Base-by-base conservation (phyloP, 768 basidiomycete species). In the Arthromyces matolae region DNA sequence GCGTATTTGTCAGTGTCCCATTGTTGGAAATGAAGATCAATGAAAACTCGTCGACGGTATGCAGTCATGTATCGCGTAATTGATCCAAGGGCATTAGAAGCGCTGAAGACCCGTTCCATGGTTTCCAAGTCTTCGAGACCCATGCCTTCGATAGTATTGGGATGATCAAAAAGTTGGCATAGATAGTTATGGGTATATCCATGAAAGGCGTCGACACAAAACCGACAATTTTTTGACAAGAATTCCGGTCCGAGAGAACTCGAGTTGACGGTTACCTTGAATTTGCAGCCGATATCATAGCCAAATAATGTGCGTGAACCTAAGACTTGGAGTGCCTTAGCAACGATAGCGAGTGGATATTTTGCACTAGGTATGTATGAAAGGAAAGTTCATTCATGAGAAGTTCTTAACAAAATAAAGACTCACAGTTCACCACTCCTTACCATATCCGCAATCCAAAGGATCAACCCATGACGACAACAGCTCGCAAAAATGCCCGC, bases 391-490 rank as follows among this genome's bases (percentile, higher is more conserved):
- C 31, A 37, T 32, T 35, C n/a, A n/a, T n/a, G n/a, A n/a, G n/a
- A 37, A 19, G 27, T 61, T 31, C 8, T 31, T 8, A 14, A 31
- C 69, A 49, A 55, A n/a, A n/a, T n/a, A n/a, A n/a, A n/a, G n/a
- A n/a, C n/a, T n/a, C n/a, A 71, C 71, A 71, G 49, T 47, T 72
- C 66, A 2, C 71, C 66, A 45, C 64, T 67, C n/a, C 36, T 28
- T 6, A 68, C 43, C 65, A 70, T 67, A 47, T 72, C 70, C 2
- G 50, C 52, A 1, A 68, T 32, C 32, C 53, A 54, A 2, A 65
- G 44, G 16, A 64, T 50, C 1, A 68, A 56, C 9, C 65, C 65
- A 58, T 71, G 68, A 3, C 59, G 51, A 45, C 71, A 72, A n/a
- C n/a, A n/a, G n/a, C 32, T 33, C 16, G 32, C 33, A n/a, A 34